Evolutionary conservation across 495 filamentous ascomycete genomes (phyloP).

Genomic region (Antarctomyces pellizariae): DNA sequence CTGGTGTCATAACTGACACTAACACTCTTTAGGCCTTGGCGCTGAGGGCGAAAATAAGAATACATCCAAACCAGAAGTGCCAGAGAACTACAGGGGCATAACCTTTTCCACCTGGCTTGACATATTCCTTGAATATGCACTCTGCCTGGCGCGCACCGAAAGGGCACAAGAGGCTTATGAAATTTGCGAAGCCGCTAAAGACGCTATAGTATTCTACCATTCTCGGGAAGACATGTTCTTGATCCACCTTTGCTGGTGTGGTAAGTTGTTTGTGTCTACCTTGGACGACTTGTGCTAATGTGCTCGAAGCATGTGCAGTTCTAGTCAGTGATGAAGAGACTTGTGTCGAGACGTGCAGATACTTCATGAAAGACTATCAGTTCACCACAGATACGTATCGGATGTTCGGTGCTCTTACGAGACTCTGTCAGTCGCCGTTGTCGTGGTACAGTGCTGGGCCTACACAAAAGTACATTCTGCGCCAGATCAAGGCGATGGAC

Average conservation of each 20-base stretch:
- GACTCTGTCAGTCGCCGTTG: conserved; percentile 32
- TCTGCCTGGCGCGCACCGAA: conserved; percentile 37
- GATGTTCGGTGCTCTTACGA: conserved; percentile 48
- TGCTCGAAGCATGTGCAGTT: conserved; percentile 46
- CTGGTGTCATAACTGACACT: not conserved
- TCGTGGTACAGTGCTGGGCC: conserved; percentile 34
- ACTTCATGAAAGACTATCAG: conserved; percentile 69
- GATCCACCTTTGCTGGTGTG: conserved; percentile 62
- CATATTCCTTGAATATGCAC: conserved; percentile 69
- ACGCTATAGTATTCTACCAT: conserved; percentile 59
- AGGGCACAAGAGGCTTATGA: conserved; percentile 46
- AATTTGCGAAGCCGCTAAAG: conserved; percentile 43
- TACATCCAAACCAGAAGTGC: conserved; percentile 16
- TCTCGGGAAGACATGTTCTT: conserved; percentile 37
- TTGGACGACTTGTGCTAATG: conserved; percentile 7
- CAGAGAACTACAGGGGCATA: conserved; percentile 52
- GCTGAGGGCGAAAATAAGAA: conserved; percentile 12
- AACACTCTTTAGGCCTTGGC: conserved; percentile 14
- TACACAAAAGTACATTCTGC: conserved; percentile 68
- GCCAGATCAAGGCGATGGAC: conserved; percentile 83
- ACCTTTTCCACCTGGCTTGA: conserved; percentile 66
- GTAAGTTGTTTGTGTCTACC: conserved; percentile 20
- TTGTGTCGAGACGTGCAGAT: conserved; percentile 40
- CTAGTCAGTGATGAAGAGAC: conserved; percentile 57
- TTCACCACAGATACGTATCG: conserved; percentile 69